phyloP scores from a whole-genome alignment of 441 rosid species.

The Hura crepitans region DNA sequence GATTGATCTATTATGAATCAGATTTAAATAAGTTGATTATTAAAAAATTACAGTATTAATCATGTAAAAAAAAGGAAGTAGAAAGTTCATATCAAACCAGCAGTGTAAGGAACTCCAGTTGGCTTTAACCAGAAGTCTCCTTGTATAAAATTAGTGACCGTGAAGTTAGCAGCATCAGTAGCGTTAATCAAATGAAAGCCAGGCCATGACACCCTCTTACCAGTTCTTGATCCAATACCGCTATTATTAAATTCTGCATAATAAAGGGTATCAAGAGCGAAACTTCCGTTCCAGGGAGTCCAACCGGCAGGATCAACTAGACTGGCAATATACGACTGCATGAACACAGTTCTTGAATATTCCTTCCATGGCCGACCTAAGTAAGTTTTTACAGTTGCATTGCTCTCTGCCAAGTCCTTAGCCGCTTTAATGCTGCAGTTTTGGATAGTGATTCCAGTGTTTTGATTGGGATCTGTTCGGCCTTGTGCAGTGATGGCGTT shows the following conservation, averaged over 20 bases:
- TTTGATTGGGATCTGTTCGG: constrained; percentile 69
- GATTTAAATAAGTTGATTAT: no score
- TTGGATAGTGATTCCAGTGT: constrained; percentile 67
- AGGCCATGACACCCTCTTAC: constrained; percentile 52
- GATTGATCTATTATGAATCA: no score
- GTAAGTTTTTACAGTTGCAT: constrained; percentile 36
- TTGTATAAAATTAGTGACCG: constrained; percentile 41
- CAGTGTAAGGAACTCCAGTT: constrained; percentile 54
- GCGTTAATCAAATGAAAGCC: constrained; percentile 50
- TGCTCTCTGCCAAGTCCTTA: constrained; percentile 41
- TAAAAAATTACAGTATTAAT: no score
- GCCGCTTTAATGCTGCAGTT: constrained; percentile 52
- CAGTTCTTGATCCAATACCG: constrained; percentile 46
- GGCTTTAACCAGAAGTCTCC: constrained; percentile 63
- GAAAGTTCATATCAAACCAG: constrained; percentile 26
- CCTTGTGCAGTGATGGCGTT: constrained; percentile 80
- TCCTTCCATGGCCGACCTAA: constrained; percentile 79
- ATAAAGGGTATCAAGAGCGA: constrained; percentile 47
- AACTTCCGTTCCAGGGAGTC: constrained; percentile 52
- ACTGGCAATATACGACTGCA: constrained; percentile 46
- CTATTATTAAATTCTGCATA: constrained; percentile 59
- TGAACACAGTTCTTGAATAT: constrained; percentile 58
- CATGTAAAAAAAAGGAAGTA: background rate
- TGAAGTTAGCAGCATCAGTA: constrained; percentile 49
- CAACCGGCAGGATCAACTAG: constrained; percentile 61